Conservation (phyloP, 2,329 filamentous ascomycete species). For the Xylaria sp. region DNA sequence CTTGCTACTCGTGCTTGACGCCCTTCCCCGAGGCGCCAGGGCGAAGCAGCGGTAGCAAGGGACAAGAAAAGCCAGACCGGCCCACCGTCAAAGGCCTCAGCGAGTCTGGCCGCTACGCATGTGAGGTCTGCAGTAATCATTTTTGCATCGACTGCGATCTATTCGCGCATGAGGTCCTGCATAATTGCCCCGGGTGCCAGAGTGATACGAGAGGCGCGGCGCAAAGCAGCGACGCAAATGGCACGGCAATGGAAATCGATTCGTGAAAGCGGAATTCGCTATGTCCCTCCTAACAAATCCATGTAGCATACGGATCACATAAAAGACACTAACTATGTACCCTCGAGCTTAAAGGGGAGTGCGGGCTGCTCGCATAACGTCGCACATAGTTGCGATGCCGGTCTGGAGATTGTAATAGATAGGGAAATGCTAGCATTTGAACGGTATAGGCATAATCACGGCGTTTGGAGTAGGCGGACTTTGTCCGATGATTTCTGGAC, state of each 20-base stretch:
- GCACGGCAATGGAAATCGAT: constrained; percentile 60
- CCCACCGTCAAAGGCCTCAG: constrained; percentile 71
- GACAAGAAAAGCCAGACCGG: constrained; percentile 35
- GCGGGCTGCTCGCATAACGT: not conserved
- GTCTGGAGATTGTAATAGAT: constrained; percentile 16
- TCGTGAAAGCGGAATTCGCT: constrained; percentile 36
- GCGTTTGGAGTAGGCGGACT: constrained; percentile 23
- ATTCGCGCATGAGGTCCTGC: constrained; percentile 91
- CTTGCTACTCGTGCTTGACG: constrained; percentile 82
- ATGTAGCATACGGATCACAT: not conserved
- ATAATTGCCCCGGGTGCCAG: constrained; percentile 94
- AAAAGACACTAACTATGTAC: not conserved
- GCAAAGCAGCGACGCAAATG: constrained; percentile 43
- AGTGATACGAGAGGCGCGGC: constrained; percentile 55
- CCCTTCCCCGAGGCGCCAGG: constrained; percentile 69
- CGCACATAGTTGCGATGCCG: not conserved
- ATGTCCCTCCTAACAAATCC: not conserved
- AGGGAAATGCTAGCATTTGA: constrained; percentile 26
- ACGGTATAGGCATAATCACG: constrained; percentile 19
- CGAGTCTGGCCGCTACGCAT: constrained; percentile 89
- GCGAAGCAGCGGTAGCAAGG: constrained; percentile 39
- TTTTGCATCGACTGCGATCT: constrained; percentile 99
- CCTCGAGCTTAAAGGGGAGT: not conserved
- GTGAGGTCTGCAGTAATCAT: constrained; percentile 84
- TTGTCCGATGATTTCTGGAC: constrained; percentile 7